phyloP scores from a whole-genome alignment of 805 yeast genomes.

The Pichia kluyveri region DNA sequence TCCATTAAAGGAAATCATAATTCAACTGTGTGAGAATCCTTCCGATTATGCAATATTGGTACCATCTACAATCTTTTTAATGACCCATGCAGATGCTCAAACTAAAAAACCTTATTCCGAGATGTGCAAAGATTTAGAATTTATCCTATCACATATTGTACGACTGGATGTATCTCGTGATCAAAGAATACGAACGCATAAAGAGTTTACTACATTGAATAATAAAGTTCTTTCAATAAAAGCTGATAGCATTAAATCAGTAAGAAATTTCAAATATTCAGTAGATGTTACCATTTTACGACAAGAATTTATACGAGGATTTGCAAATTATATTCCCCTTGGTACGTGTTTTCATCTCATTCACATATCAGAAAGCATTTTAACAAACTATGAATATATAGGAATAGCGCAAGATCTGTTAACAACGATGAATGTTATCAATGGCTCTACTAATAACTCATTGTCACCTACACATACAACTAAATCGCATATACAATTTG shows the following conservation, averaged over 20 bases:
- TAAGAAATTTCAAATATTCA: constrained; percentile 47
- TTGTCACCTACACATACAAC: no score
- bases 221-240: constrained; percentile 47
- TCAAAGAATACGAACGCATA: constrained; percentile 9
- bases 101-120: constrained; percentile 35
- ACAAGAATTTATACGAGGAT: constrained; percentile 42
- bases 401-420: neutral
- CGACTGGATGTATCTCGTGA: constrained; percentile 21
- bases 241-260: constrained; percentile 45
- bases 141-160: constrained; percentile 55
- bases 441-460: no score
- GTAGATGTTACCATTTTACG: constrained; percentile 34
- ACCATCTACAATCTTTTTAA: constrained; percentile 46
- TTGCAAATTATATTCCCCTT: constrained; percentile 50
- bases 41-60: constrained; percentile 51
- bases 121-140: constrained; percentile 49
- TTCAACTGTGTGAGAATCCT: constrained; percentile 33
- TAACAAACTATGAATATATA: constrained; percentile 27
- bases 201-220: constrained; percentile 38
- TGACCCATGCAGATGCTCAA: constrained; percentile 30
- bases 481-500: neutral
- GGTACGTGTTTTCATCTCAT: constrained; percentile 49
- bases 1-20: constrained; percentile 34
- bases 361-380: constrained; percentile 46
- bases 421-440: neutral